Evolutionary conservation across 768 basidiomycete species (phyloP).

Genomic region (Amyloporia xantha): DNA sequence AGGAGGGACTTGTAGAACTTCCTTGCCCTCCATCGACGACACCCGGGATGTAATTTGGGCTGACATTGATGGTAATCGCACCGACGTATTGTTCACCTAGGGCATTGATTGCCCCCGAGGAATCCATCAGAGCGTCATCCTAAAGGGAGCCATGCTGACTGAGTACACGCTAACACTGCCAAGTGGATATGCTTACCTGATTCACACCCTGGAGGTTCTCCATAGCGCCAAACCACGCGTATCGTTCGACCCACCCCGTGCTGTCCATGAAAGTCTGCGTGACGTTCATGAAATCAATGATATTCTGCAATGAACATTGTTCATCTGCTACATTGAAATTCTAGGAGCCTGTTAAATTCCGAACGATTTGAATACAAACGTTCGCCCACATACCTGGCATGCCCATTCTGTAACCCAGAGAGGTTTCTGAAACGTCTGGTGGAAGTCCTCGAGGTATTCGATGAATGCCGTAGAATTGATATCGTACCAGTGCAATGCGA

Average conservation of each 20-base stretch:
- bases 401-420: conserved; percentile 62
- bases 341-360: conserved; percentile 13
- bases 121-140: conserved; percentile 39
- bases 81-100: conserved; percentile 46
- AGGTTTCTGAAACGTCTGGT: conserved; percentile 43
- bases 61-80: conserved; percentile 15
- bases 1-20: background rate
- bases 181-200: conserved; percentile 24
- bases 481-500: conserved; percentile 56
- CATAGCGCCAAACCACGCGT: conserved; percentile 58
- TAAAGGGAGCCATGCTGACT: conserved; percentile 10
- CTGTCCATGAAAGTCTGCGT: conserved; percentile 51
- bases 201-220: conserved; percentile 43
- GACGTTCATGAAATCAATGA: conserved; percentile 41
- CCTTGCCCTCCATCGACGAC: conserved; percentile 20
- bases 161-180: background rate
- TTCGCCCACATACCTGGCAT: conserved; percentile 28
- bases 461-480: conserved; percentile 47
- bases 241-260: conserved; percentile 47
- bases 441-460: conserved; percentile 42
- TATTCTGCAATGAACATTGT: conserved; percentile 42
- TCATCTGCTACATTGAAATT: conserved; percentile 32
- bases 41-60: conserved; percentile 15
- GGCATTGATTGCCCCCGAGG: conserved; percentile 34
- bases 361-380: background rate